A percentile compares a stretch with the other conserved stretches of the same genome.
Conservation (phyloP, 2,329 filamentous ascomycete species). For the Gnomoniopsis sp. region DNA sequence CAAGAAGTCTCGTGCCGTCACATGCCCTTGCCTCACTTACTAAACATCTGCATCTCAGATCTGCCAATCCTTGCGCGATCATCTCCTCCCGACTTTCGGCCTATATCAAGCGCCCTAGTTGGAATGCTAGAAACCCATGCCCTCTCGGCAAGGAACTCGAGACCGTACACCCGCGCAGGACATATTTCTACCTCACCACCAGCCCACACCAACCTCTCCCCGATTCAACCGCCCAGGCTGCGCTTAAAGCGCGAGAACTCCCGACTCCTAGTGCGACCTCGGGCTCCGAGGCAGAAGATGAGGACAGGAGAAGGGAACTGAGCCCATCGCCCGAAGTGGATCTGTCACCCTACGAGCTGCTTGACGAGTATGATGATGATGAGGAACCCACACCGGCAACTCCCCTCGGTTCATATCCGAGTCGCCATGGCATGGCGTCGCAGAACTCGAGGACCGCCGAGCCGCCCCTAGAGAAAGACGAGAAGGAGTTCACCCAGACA, state of each 20-base stretch:
- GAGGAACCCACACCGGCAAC: conserved; percentile 54
- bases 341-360: conserved; percentile 77
- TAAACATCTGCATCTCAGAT: conserved; percentile 53
- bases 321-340: conserved; percentile 94
- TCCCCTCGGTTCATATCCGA: conserved; percentile 62
- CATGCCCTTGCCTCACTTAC: conserved; percentile 23
- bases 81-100: conserved; percentile 88
- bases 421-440: conserved; percentile 37
- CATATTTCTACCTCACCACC: conserved; percentile 96
- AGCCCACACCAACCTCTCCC: conserved; percentile 79
- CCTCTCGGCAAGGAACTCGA: conserved; percentile 92
- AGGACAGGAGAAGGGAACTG: conserved; percentile 63
- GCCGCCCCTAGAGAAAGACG: conserved; percentile 87
- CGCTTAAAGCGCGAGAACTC: conserved; percentile 55
- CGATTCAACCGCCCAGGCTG: conserved; percentile 50
- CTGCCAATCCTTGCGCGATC: conserved; percentile 90
- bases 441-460: conserved; percentile 72
- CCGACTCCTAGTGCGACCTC: conserved; percentile 73
- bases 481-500: conserved; percentile 95
- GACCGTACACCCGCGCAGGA: conserved; percentile 85
- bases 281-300: conserved; percentile 65
- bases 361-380: conserved; percentile 66
- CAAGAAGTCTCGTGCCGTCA: neutral
- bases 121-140: conserved; percentile 76
- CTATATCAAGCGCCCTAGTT: conserved; percentile 82